A percentile compares a stretch with the other conserved stretches of the same genome.
These are phyloP conservation scores for Phytopythium montanum DNA, from an alignment of 352 stramenopile species.

Conservation along the genomic window DNA sequence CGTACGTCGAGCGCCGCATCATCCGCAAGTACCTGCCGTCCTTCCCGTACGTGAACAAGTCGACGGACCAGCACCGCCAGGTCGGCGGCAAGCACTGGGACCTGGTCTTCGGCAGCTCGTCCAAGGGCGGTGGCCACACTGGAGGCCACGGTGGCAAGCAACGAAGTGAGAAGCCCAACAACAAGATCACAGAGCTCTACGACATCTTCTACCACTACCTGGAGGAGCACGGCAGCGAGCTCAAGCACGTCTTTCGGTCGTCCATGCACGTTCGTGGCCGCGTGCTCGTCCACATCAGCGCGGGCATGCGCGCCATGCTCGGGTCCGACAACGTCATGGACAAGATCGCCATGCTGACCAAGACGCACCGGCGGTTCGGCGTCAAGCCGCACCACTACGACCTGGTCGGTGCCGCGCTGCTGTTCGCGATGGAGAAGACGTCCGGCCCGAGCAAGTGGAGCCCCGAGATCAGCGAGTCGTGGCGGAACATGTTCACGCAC, in stretches of 20 bases:
- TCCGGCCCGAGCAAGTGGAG: constrained; percentile 33
- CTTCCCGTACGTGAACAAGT: constrained; percentile 35
- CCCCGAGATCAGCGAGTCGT: constrained; percentile 35
- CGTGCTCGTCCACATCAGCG: constrained; percentile 49
- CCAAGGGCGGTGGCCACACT: constrained; percentile 9
- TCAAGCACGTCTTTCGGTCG: constrained; percentile 46
- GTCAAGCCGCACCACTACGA: constrained; percentile 47
- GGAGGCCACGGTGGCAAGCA: constrained; percentile 15
- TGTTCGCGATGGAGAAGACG: constrained; percentile 38
- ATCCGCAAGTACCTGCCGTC: constrained; percentile 39
- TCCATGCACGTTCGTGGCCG: constrained; percentile 44
- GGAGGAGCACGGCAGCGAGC: constrained; percentile 37
- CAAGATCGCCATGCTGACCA: constrained; percentile 34
- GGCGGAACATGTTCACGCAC: constrained; percentile 35
- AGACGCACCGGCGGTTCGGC: constrained; percentile 45
- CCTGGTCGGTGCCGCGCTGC: constrained; percentile 25
- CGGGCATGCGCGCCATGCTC: constrained; percentile 48
- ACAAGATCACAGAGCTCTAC: constrained; percentile 38
- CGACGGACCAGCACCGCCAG: constrained; percentile 35
- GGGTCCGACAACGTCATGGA: constrained; percentile 28
- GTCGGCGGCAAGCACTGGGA: constrained; percentile 42
- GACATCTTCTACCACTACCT: constrained; percentile 53
- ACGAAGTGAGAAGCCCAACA: constrained; percentile 23
- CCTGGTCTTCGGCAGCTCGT: constrained; percentile 27
- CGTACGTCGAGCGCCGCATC: constrained; percentile 24